Percentiles rank a stretch among this genome's conserved stretches.
Conservation (phyloP, 768 basidiomycete species). For the Trametes cubensis region DNA sequence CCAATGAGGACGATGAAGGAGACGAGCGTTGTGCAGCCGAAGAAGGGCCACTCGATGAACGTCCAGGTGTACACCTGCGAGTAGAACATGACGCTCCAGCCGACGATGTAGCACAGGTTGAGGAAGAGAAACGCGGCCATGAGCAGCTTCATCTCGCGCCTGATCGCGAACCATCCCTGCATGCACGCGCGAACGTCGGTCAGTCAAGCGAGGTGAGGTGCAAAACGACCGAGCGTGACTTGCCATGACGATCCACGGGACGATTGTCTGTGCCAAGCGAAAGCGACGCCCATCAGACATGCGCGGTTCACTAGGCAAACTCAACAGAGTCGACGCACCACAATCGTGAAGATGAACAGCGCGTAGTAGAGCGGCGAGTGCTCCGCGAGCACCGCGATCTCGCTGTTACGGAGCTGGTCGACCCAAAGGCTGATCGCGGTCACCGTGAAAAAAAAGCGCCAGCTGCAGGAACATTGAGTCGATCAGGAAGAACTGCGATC, state of each 20-base stretch:
- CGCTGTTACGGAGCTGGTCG: slow-evolving; percentile 52
- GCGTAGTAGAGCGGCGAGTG: slow-evolving; percentile 48
- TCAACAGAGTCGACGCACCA: slow-evolving; percentile 38
- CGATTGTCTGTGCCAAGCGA: slow-evolving; percentile 40
- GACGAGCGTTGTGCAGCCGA: slow-evolving; percentile 46
- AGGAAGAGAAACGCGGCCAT: slow-evolving; percentile 49
- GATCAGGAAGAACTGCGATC: slow-evolving; percentile 54
- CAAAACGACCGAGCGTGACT: slow-evolving; percentile 10
- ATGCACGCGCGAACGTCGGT: background rate
- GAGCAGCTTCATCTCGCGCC: slow-evolving; percentile 44
- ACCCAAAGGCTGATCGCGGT: slow-evolving; percentile 58
- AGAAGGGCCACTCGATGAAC: slow-evolving; percentile 49
- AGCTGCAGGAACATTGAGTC: slow-evolving; percentile 57
- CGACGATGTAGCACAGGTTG: slow-evolving; percentile 39
- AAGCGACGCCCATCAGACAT: background rate
- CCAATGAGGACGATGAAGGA: slow-evolving; percentile 43
- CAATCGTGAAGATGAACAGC: slow-evolving; percentile 46
- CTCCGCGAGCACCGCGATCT: slow-evolving; percentile 44
- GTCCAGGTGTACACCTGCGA: slow-evolving; percentile 35
- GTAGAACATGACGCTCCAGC: slow-evolving; percentile 32
- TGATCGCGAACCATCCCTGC: slow-evolving; percentile 59
- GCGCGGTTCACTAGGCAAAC: background rate
- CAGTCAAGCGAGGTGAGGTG: background rate
- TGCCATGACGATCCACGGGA: slow-evolving; percentile 59
- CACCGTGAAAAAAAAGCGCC: slow-evolving; percentile 54